Conservation (phyloP, 192 early-diverging fungal species). For the Backusella tarrabulga region DNA sequence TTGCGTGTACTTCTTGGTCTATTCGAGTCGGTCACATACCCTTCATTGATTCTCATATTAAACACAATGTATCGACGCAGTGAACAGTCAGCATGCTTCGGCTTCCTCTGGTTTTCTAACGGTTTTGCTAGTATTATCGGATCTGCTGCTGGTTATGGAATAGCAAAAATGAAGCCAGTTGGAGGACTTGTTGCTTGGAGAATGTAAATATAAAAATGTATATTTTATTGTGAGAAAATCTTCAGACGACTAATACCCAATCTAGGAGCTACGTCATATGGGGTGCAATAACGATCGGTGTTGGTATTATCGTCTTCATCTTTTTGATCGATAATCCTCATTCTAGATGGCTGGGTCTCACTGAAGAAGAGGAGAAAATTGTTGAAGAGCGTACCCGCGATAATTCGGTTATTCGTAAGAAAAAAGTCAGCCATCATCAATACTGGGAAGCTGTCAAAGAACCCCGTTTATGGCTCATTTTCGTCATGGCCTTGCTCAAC, state of each 20-base stretch:
- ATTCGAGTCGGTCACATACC: slow-evolving; percentile 21
- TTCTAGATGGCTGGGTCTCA: background rate
- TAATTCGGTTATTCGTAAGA: slow-evolving; percentile 10
- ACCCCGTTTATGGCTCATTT: slow-evolving; percentile 19
- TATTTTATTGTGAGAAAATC: background rate
- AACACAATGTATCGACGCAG: slow-evolving; percentile 22
- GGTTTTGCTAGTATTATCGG: slow-evolving; percentile 19
- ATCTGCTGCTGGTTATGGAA: slow-evolving; percentile 3
- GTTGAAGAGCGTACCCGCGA: slow-evolving; percentile 25
- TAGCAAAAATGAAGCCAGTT: slow-evolving; percentile 11
- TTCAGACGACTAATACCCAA: background rate
- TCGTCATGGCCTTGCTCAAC: background rate
- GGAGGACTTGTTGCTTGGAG: slow-evolving; percentile 20
- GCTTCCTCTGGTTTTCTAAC: slow-evolving; percentile 4
- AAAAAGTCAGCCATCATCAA: slow-evolving; percentile 12
- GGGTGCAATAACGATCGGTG: slow-evolving; percentile 13
- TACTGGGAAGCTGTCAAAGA: slow-evolving; percentile 26
- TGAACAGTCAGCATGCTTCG: slow-evolving; percentile 16
- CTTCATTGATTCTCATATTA: slow-evolving; percentile 14
- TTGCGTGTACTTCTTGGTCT: slow-evolving; percentile 26
- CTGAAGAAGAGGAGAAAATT: slow-evolving; percentile 22
- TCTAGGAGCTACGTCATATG: slow-evolving; percentile 26
- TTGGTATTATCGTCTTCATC: slow-evolving; percentile 22
- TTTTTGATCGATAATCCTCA: slow-evolving; percentile 25
- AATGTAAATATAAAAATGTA: slow-evolving; percentile 15